A percentile compares a stretch with the other conserved stretches of the same genome.
Evolutionary conservation across 2,329 filamentous ascomycete species (phyloP).

Genomic region (Curvularia lunata): DNA sequence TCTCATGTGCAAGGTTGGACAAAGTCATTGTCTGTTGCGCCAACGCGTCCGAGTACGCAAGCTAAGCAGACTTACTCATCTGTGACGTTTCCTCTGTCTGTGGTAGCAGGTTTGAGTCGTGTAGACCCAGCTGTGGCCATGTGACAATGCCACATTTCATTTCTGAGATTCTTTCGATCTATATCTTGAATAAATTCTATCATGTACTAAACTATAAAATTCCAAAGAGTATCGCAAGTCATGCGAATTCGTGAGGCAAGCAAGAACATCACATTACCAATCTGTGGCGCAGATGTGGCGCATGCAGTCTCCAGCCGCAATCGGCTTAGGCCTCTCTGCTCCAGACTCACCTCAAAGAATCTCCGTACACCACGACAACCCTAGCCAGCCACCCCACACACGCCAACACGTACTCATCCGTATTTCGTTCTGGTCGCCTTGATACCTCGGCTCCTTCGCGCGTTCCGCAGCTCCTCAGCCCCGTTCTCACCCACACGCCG

Average conservation of each 20-base stretch:
- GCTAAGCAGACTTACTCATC: not conserved
- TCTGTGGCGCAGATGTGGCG: conserved; percentile 21
- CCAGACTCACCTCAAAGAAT: conserved; percentile 32
- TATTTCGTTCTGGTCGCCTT: conserved; percentile 27
- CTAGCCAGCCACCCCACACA: conserved; percentile 24
- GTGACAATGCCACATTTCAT: not conserved
- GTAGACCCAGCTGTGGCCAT: not conserved
- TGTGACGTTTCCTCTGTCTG: not conserved
- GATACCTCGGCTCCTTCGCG: conserved; percentile 19
- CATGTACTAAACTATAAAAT: not conserved
- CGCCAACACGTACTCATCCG: conserved; percentile 27
- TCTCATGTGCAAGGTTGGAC: conserved; percentile 15
- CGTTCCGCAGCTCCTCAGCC: conserved; percentile 16
- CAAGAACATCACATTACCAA: not conserved
- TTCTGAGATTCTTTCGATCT: not conserved
- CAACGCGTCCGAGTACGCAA: conserved; percentile 17
- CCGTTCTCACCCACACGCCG: conserved; percentile 13
- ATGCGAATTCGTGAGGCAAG: no score
- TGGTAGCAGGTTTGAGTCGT: not conserved
- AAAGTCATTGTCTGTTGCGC: conserved; percentile 19
- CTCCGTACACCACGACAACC: conserved; percentile 16
- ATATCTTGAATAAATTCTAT: not conserved
- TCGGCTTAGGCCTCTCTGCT: conserved; percentile 15
- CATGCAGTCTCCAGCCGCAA: conserved; percentile 7
- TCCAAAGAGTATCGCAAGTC: not conserved